phyloP scores from a whole-genome alignment of 768 basidiomycete species.

The Pulveroboletus sp. region DNA sequence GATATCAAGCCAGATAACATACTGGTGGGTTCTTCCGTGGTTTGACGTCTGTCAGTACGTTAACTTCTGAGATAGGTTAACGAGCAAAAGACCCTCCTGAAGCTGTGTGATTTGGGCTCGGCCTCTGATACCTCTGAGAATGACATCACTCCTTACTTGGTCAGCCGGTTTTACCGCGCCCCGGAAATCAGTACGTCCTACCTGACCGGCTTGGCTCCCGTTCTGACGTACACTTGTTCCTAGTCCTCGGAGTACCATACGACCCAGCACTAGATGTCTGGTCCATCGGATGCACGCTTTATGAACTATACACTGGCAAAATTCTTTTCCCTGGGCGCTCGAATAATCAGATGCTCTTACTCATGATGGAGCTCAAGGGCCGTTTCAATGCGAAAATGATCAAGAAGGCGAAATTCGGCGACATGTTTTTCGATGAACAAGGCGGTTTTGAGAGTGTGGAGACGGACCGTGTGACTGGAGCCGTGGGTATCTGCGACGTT shows the following conservation, averaged over 20 bases:
- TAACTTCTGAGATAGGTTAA: constrained; percentile 61
- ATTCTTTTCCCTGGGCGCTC: constrained; percentile 95
- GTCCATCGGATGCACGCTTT: constrained; percentile 98
- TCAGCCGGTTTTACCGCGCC: constrained; percentile 95
- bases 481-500: constrained; percentile 48
- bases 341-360: constrained; percentile 95
- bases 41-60: constrained; percentile 14
- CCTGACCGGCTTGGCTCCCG: background rate
- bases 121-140: constrained; percentile 93
- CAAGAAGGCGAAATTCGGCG: constrained; percentile 90
- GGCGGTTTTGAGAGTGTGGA: constrained; percentile 83
- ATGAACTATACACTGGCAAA: constrained; percentile 92
- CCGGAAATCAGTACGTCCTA: constrained; percentile 88
- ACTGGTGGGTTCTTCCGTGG: constrained; percentile 51
- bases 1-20: constrained; percentile 99
- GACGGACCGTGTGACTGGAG: constrained; percentile 77
- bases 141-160: constrained; percentile 97
- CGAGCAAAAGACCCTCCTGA: constrained; percentile 88
- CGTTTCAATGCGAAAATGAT: constrained; percentile 91
- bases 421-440: constrained; percentile 91
- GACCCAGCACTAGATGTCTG: constrained; percentile 92
- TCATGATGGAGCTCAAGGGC: constrained; percentile 98
- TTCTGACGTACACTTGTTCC: constrained; percentile 14
- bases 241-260: constrained; percentile 93
- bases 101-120: constrained; percentile 96